Evolutionary conservation across 2,329 filamentous ascomycete genomes (phyloP).

Genomic region (Thermothelomyces thermophilus): DNA sequence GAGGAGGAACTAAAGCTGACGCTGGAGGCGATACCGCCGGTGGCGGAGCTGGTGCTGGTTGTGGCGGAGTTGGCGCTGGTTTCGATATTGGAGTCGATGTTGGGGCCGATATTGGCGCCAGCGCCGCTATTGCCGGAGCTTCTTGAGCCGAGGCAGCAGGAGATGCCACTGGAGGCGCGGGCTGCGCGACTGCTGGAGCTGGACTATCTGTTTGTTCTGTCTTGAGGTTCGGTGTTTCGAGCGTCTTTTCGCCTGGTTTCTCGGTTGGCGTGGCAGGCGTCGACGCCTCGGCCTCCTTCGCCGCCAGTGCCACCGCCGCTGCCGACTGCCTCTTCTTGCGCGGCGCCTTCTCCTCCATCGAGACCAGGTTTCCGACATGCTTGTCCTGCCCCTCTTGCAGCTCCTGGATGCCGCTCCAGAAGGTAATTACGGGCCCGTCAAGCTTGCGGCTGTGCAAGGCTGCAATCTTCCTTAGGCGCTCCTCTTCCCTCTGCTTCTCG

Average conservation of each 20-base stretch:
- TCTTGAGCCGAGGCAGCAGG: neutral
- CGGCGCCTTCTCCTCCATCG: conserved; percentile 52
- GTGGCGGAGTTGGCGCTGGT: neutral
- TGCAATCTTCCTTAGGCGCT: conserved; percentile 74
- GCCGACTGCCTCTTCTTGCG: conserved; percentile 45
- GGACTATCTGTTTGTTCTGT: conserved; percentile 10
- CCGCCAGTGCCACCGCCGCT: conserved; percentile 27
- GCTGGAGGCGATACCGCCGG: neutral
- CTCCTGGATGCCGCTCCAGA: conserved; percentile 86
- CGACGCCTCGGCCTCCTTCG: conserved; percentile 26
- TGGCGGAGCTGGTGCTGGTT: conserved; percentile 5
- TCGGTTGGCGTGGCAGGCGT: conserved; percentile 10
- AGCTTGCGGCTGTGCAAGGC: conserved; percentile 82
- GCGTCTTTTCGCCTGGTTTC: conserved; percentile 15
- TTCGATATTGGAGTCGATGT: conserved; percentile 17
- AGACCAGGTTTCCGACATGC: conserved; percentile 59
- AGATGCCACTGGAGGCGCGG: neutral
- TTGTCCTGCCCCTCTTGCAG: conserved; percentile 72
- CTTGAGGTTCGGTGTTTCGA: conserved; percentile 9
- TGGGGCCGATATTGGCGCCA: neutral
- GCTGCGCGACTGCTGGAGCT: conserved; percentile 12
- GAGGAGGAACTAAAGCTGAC: neutral
- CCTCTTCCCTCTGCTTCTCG: conserved; percentile 80
- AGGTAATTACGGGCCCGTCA: conserved; percentile 81
- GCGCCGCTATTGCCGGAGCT: neutral